Conservation (phyloP, 805 yeast species). For the Tetrapisispora taiwanensis region DNA sequence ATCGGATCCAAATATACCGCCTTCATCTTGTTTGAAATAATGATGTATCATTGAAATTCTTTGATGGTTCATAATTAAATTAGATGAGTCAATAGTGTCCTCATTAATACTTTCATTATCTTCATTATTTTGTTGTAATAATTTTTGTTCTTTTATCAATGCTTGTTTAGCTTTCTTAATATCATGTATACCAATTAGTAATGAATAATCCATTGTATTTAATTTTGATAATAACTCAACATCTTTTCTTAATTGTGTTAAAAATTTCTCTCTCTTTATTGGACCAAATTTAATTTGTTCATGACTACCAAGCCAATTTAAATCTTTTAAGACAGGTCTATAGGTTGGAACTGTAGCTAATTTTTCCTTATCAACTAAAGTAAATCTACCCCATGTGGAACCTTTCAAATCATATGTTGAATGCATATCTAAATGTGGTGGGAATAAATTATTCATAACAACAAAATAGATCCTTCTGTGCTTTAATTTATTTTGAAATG, state of each 20-base stretch:
- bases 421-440: slow-evolving; percentile 83
- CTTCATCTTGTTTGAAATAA: slow-evolving; percentile 66
- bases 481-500: slow-evolving; percentile 28
- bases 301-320: slow-evolving; percentile 70
- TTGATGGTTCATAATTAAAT: neutral
- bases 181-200: slow-evolving; percentile 82
- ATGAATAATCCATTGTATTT: slow-evolving; percentile 92
- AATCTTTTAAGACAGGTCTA: slow-evolving; percentile 62
- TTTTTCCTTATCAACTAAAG: slow-evolving; percentile 25
- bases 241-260: slow-evolving; percentile 66
- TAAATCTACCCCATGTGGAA: slow-evolving; percentile 72
- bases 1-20: slow-evolving; percentile 73
- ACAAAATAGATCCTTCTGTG: slow-evolving; percentile 79
- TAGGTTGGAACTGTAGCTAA: slow-evolving; percentile 18
- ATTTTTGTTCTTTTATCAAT: neutral
- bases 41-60: slow-evolving; percentile 16
- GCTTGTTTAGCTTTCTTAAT: slow-evolving; percentile 42
- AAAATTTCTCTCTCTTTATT: slow-evolving; percentile 44
- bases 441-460: slow-evolving; percentile 95
- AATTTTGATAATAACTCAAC: slow-evolving; percentile 59
- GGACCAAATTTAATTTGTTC: slow-evolving; percentile 71
- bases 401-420: slow-evolving; percentile 87
- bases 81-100: neutral
- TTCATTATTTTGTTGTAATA: slow-evolving; percentile 15
- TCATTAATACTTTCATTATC: slow-evolving; percentile 3